Conservation (phyloP, 139 green algal species). For the Closterium sp. region DNA sequence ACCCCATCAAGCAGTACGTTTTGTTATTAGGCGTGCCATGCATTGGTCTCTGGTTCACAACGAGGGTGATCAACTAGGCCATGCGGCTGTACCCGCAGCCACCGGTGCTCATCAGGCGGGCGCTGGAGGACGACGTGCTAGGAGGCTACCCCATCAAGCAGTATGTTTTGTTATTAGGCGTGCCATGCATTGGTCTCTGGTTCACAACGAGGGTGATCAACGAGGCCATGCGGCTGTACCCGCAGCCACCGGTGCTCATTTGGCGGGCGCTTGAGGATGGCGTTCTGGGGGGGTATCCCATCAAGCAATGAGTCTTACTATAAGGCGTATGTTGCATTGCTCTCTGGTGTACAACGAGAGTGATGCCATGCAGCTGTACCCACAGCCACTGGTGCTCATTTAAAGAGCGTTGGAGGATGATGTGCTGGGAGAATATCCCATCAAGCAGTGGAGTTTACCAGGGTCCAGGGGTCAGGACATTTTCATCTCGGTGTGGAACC, state of each 20-base stretch:
- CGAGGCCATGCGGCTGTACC: constrained; percentile 64
- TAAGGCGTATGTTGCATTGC: neutral
- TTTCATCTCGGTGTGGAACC: constrained; percentile 85
- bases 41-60: neutral
- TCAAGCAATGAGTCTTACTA: constrained; percentile 25
- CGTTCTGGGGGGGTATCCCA: constrained; percentile 52
- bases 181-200: neutral
- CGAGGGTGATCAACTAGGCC: neutral
- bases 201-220: neutral
- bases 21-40: neutral
- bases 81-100: constrained; percentile 85
- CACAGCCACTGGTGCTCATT: constrained; percentile 94
- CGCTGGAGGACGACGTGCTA: constrained; percentile 62
- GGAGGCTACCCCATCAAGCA: constrained; percentile 49
- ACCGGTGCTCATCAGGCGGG: constrained; percentile 86
- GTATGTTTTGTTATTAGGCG: neutral
- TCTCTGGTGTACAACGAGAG: neutral
- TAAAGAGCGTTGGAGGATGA: constrained; percentile 67
- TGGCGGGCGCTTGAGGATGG: constrained; percentile 67
- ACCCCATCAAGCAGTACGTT: neutral
- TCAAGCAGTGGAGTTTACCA: constrained; percentile 21
- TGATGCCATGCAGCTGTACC: constrained; percentile 65
- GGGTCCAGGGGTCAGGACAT: constrained; percentile 91
- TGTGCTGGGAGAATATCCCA: constrained; percentile 51
- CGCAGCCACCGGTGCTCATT: constrained; percentile 94